Percentiles rank a stretch among this genome's conserved stretches.
phyloP scores from a whole-genome alignment of 139 green algal genomes.

The Protoeuglena noctilucae region DNA sequence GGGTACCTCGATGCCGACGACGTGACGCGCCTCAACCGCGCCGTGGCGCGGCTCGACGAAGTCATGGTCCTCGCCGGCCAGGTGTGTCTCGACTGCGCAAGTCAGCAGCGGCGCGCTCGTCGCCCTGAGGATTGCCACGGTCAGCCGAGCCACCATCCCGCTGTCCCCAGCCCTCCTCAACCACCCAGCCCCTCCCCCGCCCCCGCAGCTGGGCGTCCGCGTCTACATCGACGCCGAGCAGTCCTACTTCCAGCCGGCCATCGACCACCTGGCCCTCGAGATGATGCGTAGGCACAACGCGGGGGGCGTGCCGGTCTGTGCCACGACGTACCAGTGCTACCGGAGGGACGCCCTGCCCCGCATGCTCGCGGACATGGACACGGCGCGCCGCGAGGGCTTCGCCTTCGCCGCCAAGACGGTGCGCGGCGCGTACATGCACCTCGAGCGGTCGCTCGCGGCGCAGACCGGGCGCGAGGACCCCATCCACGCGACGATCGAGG shows the following conservation, averaged over 20 bases:
- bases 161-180: neutral
- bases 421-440: constrained; percentile 47
- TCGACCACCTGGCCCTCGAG: constrained; percentile 53
- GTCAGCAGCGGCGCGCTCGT: constrained; percentile 3
- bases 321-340: constrained; percentile 70
- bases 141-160: neutral
- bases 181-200: constrained; percentile 7
- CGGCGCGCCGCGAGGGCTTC: constrained; percentile 31
- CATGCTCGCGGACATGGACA: constrained; percentile 48
- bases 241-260: constrained; percentile 73
- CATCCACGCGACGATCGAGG: constrained; percentile 42
- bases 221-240: constrained; percentile 81
- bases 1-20: constrained; percentile 20
- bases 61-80: constrained; percentile 21
- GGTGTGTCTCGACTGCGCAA: constrained; percentile 13
- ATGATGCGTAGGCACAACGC: constrained; percentile 57
- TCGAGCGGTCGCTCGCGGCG: constrained; percentile 44
- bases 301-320: constrained; percentile 26
- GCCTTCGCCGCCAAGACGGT: constrained; percentile 59
- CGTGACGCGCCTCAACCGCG: constrained; percentile 39
- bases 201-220: constrained; percentile 24
- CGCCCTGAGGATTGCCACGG: neutral
- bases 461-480: constrained; percentile 36
- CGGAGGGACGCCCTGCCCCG: constrained; percentile 39
- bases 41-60: constrained; percentile 39